Percentiles rank a stretch among this genome's conserved stretches.
These are phyloP conservation scores for Tricholoma sp. DNA, from an alignment of 768 basidiomycete genomes.

Conservation along the genomic window DNA sequence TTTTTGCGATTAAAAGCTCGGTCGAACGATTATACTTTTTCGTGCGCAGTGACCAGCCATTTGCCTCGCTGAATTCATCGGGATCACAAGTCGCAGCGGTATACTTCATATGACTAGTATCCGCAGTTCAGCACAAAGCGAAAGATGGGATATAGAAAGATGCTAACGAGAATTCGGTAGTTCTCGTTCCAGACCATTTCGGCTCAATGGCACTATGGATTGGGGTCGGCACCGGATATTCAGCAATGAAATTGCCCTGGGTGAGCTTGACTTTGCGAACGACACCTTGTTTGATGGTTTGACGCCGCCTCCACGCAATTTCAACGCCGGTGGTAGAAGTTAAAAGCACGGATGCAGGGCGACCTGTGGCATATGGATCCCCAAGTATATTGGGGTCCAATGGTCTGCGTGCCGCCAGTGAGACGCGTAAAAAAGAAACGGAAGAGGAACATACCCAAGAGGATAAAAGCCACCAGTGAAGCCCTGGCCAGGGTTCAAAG, in stretches of 20 bases:
- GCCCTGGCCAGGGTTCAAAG: constrained; percentile 54
- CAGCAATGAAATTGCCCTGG: constrained; percentile 87
- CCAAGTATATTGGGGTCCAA: constrained; percentile 59
- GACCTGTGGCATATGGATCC: constrained; percentile 52
- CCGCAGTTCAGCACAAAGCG: neutral
- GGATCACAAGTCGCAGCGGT: constrained; percentile 90
- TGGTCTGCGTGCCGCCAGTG: constrained; percentile 23
- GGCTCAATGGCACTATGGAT: constrained; percentile 78
- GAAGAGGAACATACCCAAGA: constrained; percentile 48
- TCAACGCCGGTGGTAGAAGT: constrained; percentile 53
- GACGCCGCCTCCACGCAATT: constrained; percentile 66
- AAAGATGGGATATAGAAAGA: neutral
- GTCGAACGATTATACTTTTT: constrained; percentile 87
- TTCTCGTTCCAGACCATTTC: constrained; percentile 65
- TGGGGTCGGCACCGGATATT: constrained; percentile 84
- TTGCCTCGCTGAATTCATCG: constrained; percentile 76
- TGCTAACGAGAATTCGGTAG: constrained; percentile 88
- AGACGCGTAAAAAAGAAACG: neutral
- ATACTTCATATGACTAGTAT: constrained; percentile 79
- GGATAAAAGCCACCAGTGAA: constrained; percentile 70
- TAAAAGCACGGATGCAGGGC: constrained; percentile 47
- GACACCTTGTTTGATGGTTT: constrained; percentile 87
- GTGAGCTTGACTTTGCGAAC: constrained; percentile 94
- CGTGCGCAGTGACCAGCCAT: constrained; percentile 80
- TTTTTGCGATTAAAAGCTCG: constrained; percentile 84